Evolutionary conservation across 805 yeast species (phyloP).

Genomic region (Sungouiella thailandica): DNA sequence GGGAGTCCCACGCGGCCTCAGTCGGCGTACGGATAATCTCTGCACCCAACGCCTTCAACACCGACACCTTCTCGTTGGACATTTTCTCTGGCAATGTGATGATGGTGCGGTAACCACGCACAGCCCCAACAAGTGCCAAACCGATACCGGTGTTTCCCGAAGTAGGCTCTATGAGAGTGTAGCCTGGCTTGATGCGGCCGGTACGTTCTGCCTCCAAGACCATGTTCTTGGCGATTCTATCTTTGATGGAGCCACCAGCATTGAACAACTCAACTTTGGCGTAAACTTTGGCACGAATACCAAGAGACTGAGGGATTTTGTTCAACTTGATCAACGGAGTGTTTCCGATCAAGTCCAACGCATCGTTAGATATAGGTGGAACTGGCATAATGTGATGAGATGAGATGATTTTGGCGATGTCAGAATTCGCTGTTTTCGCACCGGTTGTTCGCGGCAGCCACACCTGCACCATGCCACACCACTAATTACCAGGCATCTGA

Average conservation of each 20-base stretch:
- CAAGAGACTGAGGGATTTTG: slow-evolving; percentile 69
- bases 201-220: slow-evolving; percentile 76
- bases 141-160: slow-evolving; percentile 93
- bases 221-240: slow-evolving; percentile 84
- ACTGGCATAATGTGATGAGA: slow-evolving; percentile 11
- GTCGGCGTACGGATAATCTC: slow-evolving; percentile 89
- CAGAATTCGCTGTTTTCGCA: too few relatives aligned
- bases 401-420: too few relatives aligned
- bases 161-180: slow-evolving; percentile 83
- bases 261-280: slow-evolving; percentile 81
- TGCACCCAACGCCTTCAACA: slow-evolving; percentile 83
- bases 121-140: slow-evolving; percentile 80
- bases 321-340: slow-evolving; percentile 75
- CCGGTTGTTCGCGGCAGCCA: too few relatives aligned
- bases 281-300: slow-evolving; percentile 64
- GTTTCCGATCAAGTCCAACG: slow-evolving; percentile 76
- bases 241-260: slow-evolving; percentile 89
- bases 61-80: slow-evolving; percentile 88
- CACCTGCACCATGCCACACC: too few relatives aligned
- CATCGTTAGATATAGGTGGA: slow-evolving; percentile 45
- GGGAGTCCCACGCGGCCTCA: slow-evolving; percentile 90
- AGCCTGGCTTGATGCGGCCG: slow-evolving; percentile 80
- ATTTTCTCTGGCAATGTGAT: slow-evolving; percentile 87
- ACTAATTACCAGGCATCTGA: too few relatives aligned
- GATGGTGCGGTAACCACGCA: slow-evolving; percentile 79